These are phyloP conservation scores for Candida glucosophila DNA, from an alignment of 1,139 yeast genomes.

Conservation along the genomic window DNA sequence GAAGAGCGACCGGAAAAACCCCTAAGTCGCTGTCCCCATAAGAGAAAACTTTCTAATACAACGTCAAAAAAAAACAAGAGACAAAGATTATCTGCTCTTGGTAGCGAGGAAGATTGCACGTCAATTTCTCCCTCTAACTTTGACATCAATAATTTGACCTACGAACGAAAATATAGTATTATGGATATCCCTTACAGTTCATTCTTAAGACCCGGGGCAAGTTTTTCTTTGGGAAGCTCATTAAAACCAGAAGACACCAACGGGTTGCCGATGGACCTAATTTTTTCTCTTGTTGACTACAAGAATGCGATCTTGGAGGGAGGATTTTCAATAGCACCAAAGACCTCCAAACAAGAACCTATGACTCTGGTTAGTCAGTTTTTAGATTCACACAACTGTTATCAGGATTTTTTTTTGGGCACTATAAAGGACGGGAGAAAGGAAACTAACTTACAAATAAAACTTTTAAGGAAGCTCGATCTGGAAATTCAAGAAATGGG, in stretches of 20 bases:
- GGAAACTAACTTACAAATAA: constrained; percentile 2
- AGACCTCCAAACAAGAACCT: neutral
- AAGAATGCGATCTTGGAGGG: constrained; percentile 12
- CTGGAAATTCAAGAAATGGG: constrained; percentile 1
- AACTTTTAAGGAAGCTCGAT: constrained; percentile 2
- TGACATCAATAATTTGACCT: constrained; percentile 4
- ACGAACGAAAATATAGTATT: constrained; percentile 12
- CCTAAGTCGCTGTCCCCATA: too few species aligned
- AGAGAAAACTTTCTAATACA: too few species aligned
- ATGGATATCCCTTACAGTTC: constrained; percentile 12
- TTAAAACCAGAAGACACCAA: constrained; percentile 3
- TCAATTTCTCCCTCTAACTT: too few species aligned
- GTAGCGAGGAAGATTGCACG: too few species aligned
- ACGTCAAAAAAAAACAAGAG: too few species aligned
- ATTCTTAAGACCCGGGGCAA: constrained; percentile 11
- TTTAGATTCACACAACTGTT: constrained; percentile 1
- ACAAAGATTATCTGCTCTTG: too few species aligned
- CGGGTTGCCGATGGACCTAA: constrained; percentile 10
- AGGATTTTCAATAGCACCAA: constrained; percentile 7
- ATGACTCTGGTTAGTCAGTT: neutral
- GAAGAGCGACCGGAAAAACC: too few species aligned
- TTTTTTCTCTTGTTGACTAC: constrained; percentile 15
- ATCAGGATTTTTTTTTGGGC: constrained; percentile 4
- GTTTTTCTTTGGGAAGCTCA: constrained; percentile 7
- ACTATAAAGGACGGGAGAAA: constrained; percentile 1